Evolutionary conservation across 73 alveolate species (phyloP).

Genomic region (Paramecium sonneborni): DNA sequence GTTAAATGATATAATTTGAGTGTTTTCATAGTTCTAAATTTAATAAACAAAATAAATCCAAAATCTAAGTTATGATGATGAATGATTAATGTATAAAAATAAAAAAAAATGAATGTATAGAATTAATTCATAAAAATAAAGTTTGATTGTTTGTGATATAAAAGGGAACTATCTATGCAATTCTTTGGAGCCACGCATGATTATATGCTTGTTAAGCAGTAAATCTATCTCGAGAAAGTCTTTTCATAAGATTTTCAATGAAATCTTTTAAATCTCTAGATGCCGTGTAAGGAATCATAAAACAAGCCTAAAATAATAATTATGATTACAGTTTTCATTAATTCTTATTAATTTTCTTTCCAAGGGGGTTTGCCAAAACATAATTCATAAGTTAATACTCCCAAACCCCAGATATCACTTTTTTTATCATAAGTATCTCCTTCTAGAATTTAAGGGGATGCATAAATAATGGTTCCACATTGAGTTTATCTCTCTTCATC

Average conservation of each 20-base stretch:
- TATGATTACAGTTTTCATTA: not conserved
- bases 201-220: slow-evolving; percentile 24
- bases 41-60: too few species aligned
- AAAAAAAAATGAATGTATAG: not conserved
- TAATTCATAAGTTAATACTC: slow-evolving; percentile 92
- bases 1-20: too few species aligned
- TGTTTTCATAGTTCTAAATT: too few species aligned
- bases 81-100: too few species aligned
- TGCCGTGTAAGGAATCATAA: slow-evolving; percentile 29
- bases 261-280: slow-evolving; percentile 40
- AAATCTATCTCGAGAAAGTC: slow-evolving; percentile 27
- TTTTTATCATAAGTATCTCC: slow-evolving; percentile 82
- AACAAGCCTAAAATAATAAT: not conserved
- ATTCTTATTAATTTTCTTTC: slow-evolving; percentile 23
- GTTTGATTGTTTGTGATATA: not conserved
- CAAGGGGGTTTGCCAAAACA: slow-evolving; percentile 91
- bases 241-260: not conserved
- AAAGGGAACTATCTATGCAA: not conserved
- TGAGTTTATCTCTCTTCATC: slow-evolving; percentile 86
- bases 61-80: too few species aligned
- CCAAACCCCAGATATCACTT: slow-evolving; percentile 95
- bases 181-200: slow-evolving; percentile 28
- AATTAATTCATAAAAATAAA: slow-evolving; percentile 6
- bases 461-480: slow-evolving; percentile 97
- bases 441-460: slow-evolving; percentile 96